Base-by-base conservation (phyloP, 768 basidiomycete genomes). In the Rhizopogon vinicolor region DNA sequence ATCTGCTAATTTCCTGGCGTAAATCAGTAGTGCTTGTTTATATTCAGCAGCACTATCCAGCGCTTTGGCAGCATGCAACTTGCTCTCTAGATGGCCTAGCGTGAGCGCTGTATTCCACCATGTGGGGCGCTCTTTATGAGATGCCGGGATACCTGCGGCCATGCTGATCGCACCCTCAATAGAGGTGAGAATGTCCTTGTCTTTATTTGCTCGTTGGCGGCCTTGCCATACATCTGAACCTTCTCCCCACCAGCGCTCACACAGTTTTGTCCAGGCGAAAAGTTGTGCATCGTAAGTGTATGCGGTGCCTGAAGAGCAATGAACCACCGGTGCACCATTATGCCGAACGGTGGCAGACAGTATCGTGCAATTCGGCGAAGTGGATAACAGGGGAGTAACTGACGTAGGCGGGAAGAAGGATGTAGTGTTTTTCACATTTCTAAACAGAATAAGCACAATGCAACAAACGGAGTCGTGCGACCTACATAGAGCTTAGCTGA, bases 21-120 rank as follows among this genome's bases (percentile, higher is more conserved):
- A 98, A 60, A 83, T 60, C 53, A 85, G 60, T 60, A 98, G 65
- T 53, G 82, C 83, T 62, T 85, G 80, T 68, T 85, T 90, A 71
- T 91, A 97, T 71, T 98, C 97, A 48, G 75, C 70, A n/a, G 84
- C 81, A 64, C 92, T 94, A 19, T 93, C 91, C 37, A 98, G 74
- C 46, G 83, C 66, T 59, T 74, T 80, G 16, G 91, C 82, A 5
- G 91, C 85, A 64, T 85, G 82, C 70, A 97, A 67, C 58, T 85
- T 81, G 49, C 84, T 85, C 75, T 99, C 97, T 55, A 97, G 75
- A 71, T 97, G 93, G 5, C 91, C 91, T 19, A 99, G 78, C 13
- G 91, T 89, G 63, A 94, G 68, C 18, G 94, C 92, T 4, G 85
- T 75, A 55, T 70, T 80, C 91, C 92, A 96, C 89, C 90, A 95